Evolutionary conservation across 2,329 filamentous ascomycete species (phyloP).

Genomic region (Talaromyces pinophilus): DNA sequence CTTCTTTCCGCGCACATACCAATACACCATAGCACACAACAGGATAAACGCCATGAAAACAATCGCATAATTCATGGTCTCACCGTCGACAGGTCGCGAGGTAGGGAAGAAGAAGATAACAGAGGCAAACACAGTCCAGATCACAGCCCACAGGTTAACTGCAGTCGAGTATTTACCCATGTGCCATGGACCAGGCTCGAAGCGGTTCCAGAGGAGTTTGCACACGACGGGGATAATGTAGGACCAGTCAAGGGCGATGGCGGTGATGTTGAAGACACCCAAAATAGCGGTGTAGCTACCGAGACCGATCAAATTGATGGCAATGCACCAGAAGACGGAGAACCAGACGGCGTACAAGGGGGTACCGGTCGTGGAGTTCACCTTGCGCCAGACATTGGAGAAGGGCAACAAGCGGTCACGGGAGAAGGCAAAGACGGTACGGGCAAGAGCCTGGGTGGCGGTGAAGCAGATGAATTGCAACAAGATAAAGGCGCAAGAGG

Average conservation of each 20-base stretch:
- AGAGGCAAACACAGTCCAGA: conserved; percentile 56
- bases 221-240: conserved; percentile 60
- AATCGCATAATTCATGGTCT: conserved; percentile 40
- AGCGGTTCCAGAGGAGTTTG: conserved; percentile 53
- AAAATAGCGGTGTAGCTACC: conserved; percentile 53
- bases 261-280: conserved; percentile 50
- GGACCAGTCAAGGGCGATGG: conserved; percentile 44
- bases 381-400: conserved; percentile 52
- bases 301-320: conserved; percentile 61
- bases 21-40: conserved; percentile 21
- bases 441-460: conserved; percentile 46
- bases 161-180: conserved; percentile 46
- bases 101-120: conserved; percentile 59
- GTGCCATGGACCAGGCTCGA: conserved; percentile 56
- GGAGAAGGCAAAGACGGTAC: conserved; percentile 59
- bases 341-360: conserved; percentile 60
- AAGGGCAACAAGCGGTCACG: conserved; percentile 55
- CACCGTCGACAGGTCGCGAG: conserved; percentile 47
- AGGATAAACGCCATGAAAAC: conserved; percentile 23
- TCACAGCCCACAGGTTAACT: conserved; percentile 53
- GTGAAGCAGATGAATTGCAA: conserved; percentile 24
- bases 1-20: conserved; percentile 22
- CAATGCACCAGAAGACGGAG: conserved; percentile 55
- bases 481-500: conserved; percentile 57
- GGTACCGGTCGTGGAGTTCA: conserved; percentile 53